Evolutionary conservation across 805 yeast species (phyloP).

Genomic region (Lipomyces spencermartinsiae): DNA sequence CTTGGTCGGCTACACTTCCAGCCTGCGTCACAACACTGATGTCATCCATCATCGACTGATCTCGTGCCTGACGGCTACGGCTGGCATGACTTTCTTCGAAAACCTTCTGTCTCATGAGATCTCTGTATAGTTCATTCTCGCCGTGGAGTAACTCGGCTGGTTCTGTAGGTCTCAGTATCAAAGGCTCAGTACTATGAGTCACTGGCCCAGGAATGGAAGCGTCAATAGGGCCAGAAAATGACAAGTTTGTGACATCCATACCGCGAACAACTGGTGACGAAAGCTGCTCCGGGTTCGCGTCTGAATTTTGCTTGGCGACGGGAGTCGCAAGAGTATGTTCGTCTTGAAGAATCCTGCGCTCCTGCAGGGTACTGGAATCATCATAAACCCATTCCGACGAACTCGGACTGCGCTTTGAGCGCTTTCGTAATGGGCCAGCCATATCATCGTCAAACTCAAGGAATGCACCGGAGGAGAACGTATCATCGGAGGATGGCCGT

Average conservation of each 20-base stretch:
- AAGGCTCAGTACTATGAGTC: not conserved
- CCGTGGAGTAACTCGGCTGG: slow-evolving; percentile 8
- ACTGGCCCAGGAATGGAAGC: not conserved
- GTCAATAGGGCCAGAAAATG: not conserved
- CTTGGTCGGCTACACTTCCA: slow-evolving; percentile 30
- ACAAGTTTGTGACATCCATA: not conserved
- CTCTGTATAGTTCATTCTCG: slow-evolving; percentile 31
- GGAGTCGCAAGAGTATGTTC: not conserved
- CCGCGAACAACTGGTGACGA: not conserved
- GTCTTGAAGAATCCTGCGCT: not conserved
- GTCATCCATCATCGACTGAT: slow-evolving; percentile 17
- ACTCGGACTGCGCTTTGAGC: slow-evolving; percentile 20
- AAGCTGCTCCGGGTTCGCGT: not conserved
- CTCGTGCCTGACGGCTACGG: not conserved
- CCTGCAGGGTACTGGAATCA: not conserved
- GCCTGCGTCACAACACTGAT: slow-evolving; percentile 30
- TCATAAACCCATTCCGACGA: slow-evolving; percentile 18
- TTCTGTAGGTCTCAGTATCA: not conserved
- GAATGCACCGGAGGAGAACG: slow-evolving; percentile 35
- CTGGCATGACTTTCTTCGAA: slow-evolving; percentile 1
- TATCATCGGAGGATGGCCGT: slow-evolving; percentile 30
- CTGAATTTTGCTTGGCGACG: not conserved
- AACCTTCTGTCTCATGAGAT: slow-evolving; percentile 25
- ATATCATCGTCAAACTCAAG: slow-evolving; percentile 32
- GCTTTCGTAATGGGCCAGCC: slow-evolving; percentile 36